Base-by-base conservation (phyloP, 192 early-diverging fungal species). In the Mortierella antarctica region DNA sequence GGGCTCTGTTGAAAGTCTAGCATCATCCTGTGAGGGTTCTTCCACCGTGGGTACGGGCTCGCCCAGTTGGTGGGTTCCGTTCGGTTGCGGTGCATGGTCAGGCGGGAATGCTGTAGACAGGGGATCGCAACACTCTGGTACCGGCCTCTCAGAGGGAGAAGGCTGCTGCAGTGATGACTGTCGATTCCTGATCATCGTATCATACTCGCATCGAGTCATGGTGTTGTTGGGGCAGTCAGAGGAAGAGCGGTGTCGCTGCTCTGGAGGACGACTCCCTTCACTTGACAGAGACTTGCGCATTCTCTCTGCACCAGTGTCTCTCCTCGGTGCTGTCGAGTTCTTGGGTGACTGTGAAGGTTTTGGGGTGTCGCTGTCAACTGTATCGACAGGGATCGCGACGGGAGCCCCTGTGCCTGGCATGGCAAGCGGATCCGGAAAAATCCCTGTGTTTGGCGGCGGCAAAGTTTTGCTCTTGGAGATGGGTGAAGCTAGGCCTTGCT, bases 171-270 rank as follows among this genome's bases (percentile, higher is more conserved):
- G 12, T 14, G 8, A 9, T 42, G 58, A 42, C 7, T 56, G 17
- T 7, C 44, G n/a, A 23, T 41, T 13, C 11, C 21, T 41, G 41
- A 61, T 44, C 58, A 70, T 71, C 40, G 20, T 31, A 50, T 62
- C 69, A 39, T 62, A 62, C 53, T 66, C 64, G 14, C 31, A 47
- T 8, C 64, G 57, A 12, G 64, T 46, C 56, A 74, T 74, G 18
- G 62, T 40, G 0, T 41, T 8, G 7, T 50, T 47, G 3, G 57
- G 11, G n/a, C 23, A 18, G 40, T 40, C 61, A 40, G 44, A 40
- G 9, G 11, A 13, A 6, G 18, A 18, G 11, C 23, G 2, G 1
- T 42, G 41, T 10, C n/a, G 23, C 21, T 42, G 49, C 63, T 39
- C 14, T 13, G 7, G 12, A 46, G 7, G 18, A 8, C 6, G 46